These are phyloP conservation scores for Russula compacta DNA, from an alignment of 768 basidiomycete species.

Conservation along the genomic window DNA sequence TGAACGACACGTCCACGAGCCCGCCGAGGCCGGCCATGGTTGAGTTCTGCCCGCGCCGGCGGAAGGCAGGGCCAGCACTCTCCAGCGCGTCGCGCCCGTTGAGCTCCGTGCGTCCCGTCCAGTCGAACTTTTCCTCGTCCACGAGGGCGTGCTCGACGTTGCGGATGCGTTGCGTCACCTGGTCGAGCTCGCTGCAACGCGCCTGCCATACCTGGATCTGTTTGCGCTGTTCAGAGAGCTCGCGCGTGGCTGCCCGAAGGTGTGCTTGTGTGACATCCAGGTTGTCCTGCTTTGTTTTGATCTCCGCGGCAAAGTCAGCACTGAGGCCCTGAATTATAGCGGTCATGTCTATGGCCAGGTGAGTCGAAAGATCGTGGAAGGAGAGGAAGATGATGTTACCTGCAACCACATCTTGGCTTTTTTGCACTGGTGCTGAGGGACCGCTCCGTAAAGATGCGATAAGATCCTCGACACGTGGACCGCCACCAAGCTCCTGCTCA, in stretches of 20 bases:
- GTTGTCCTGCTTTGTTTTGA: conserved; percentile 77
- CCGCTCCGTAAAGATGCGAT: conserved; percentile 63
- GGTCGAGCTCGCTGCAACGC: conserved; percentile 70
- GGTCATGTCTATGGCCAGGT: conserved; percentile 59
- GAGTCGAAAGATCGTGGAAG: conserved; percentile 4
- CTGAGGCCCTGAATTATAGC: conserved; percentile 73
- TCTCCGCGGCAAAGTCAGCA: conserved; percentile 71
- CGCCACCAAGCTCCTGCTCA: conserved; percentile 57
- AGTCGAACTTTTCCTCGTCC: conserved; percentile 80
- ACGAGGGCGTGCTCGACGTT: conserved; percentile 74
- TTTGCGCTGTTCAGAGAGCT: conserved; percentile 83
- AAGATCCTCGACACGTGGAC: conserved; percentile 71
- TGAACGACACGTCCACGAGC: conserved; percentile 52
- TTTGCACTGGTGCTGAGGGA: conserved; percentile 70
- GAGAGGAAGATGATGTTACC: conserved; percentile 34
- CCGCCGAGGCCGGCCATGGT: conserved; percentile 59
- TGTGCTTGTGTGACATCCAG: conserved; percentile 84
- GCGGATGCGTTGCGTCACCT: conserved; percentile 66
- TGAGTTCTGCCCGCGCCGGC: conserved; percentile 55
- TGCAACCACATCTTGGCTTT: conserved; percentile 79
- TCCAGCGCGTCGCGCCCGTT: conserved; percentile 32
- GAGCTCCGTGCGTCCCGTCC: conserved; percentile 65
- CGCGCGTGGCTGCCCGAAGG: conserved; percentile 80
- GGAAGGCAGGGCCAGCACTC: conserved; percentile 55
- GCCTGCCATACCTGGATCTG: conserved; percentile 71